phyloP scores from a whole-genome alignment of 805 yeast species.

The Tetrapisispora nanseiensis region DNA sequence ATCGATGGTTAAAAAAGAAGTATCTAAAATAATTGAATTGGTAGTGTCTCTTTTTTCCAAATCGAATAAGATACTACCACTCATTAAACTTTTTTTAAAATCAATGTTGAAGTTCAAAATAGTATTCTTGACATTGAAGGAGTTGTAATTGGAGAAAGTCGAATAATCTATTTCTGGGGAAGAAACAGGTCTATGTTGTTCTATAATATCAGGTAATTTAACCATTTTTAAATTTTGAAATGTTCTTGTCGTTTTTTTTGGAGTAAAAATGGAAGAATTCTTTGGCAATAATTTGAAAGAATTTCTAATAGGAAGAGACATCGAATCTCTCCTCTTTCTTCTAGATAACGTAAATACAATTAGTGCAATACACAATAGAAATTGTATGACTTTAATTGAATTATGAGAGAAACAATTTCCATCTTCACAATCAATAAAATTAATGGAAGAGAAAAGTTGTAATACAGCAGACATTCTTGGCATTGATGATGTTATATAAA shows the following conservation, averaged over 20 bases:
- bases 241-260: background rate
- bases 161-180: conserved; percentile 60
- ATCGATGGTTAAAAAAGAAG: conserved; percentile 48
- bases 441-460: too few relatives aligned
- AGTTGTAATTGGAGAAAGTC: conserved; percentile 61
- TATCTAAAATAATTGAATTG: conserved; percentile 48
- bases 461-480: too few relatives aligned
- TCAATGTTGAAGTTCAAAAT: conserved; percentile 42
- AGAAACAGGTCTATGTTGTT: conserved; percentile 22
- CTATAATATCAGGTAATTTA: conserved; percentile 23
- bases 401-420: too few relatives aligned
- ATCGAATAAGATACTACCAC: conserved; percentile 46
- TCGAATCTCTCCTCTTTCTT: background rate
- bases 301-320: background rate
- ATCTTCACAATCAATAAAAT: too few relatives aligned
- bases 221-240: background rate
- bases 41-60: conserved; percentile 29
- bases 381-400: too few relatives aligned
- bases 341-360: too few relatives aligned
- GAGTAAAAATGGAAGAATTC: background rate
- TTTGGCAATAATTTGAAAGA: background rate
- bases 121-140: conserved; percentile 45
- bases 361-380: too few relatives aligned
- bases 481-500: too few relatives aligned
- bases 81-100: conserved; percentile 43